Conservation (phyloP, 257 asterid species). For the Thymus quinquecostatus region DNA sequence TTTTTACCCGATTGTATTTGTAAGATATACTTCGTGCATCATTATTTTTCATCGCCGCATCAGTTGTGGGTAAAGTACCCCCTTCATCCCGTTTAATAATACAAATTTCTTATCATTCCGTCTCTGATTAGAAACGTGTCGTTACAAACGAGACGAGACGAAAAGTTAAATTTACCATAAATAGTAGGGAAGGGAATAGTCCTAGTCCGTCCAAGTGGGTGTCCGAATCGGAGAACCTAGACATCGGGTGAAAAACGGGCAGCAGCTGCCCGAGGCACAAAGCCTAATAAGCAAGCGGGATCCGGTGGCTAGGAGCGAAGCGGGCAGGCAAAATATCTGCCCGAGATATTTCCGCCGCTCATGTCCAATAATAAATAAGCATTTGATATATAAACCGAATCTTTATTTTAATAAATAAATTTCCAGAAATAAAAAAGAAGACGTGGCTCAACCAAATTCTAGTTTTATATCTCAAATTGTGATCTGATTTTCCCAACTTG, state of each 20-base stretch:
- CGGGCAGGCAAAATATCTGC: constrained; percentile 13
- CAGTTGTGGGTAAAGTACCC: too few species aligned
- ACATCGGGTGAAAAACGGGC: not conserved
- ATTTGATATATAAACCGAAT: not conserved
- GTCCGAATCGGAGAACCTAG: constrained; percentile 1
- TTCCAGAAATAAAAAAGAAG: not conserved
- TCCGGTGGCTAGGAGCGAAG: not conserved
- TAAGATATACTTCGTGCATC: too few species aligned
- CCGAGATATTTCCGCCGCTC: not conserved
- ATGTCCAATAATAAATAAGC: not conserved
- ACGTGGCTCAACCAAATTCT: constrained; percentile 52
- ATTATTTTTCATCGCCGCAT: too few species aligned
- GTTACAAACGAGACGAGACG: too few species aligned
- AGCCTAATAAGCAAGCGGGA: not conserved
- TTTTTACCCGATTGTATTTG: too few species aligned
- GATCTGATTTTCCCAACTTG: constrained; percentile 37
- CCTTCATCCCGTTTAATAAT: too few species aligned
- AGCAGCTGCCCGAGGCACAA: not conserved
- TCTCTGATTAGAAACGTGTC: too few species aligned
- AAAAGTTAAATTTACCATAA: too few species aligned
- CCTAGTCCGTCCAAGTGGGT: not conserved
- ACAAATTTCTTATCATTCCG: too few species aligned
- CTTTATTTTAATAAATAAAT: not conserved
- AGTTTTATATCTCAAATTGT: constrained; percentile 42
- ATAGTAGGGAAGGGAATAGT: not conserved